These are phyloP conservation scores for Exophiala phaeomuriformis DNA, from an alignment of 2,329 filamentous ascomycete genomes.

Conservation along the genomic window DNA sequence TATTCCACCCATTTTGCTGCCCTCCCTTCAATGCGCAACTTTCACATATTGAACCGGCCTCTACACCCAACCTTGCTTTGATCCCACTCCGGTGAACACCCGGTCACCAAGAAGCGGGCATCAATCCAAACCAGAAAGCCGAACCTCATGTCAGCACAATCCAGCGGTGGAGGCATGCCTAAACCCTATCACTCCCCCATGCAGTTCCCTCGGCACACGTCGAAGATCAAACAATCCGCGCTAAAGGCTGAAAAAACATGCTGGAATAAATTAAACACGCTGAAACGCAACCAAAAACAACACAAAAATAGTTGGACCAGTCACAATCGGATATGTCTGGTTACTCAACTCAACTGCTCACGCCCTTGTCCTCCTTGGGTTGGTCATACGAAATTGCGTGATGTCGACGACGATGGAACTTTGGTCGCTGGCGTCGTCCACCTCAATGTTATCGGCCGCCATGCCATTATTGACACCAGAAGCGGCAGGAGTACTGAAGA, in stretches of 20 bases:
- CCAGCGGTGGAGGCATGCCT: not conserved
- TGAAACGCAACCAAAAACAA: constrained; percentile 7
- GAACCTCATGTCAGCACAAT: too few relatives aligned
- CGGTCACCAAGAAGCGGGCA: too few relatives aligned
- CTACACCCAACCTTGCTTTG: not conserved
- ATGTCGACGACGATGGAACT: constrained; percentile 24
- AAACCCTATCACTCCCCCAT: not conserved
- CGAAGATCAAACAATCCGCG: not conserved
- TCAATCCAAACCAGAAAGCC: too few relatives aligned
- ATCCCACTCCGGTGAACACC: not conserved
- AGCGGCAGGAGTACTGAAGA: constrained; percentile 10
- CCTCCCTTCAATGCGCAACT: too few relatives aligned
- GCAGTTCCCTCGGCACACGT: not conserved
- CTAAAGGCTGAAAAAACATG: constrained; percentile 13
- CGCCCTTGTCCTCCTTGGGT: constrained; percentile 10
- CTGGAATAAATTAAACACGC: constrained; percentile 10
- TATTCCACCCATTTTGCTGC: too few relatives aligned
- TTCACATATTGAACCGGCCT: too few relatives aligned
- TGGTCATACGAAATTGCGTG: constrained; percentile 18
- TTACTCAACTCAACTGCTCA: not conserved
- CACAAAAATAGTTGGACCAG: constrained; percentile 4
- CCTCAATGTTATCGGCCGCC: constrained; percentile 21
- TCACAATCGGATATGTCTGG: not conserved
- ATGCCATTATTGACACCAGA: not conserved
- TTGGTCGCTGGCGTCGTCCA: constrained; percentile 24